Evolutionary conservation across 371 early-diverging fungal species (phyloP), one percentile per base, ranked within the genome.

Genomic region (Mucor lusitanicus): DNA sequence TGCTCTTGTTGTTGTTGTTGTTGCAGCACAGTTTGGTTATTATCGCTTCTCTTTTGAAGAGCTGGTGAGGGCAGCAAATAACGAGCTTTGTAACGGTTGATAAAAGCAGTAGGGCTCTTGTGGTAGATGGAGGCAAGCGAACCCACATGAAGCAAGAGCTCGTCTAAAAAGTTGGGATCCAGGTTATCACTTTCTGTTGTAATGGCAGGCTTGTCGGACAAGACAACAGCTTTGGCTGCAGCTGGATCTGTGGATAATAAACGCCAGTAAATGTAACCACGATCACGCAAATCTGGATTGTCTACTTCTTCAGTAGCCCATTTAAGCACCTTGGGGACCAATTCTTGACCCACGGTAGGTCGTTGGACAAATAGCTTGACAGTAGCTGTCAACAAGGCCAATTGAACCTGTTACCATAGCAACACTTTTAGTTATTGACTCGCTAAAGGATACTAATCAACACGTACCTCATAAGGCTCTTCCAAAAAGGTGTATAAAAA

Each of bases 261-360:
- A 39, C 99, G 85, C 98, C 99, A 98, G 78, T 99, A 99, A 61
- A 99, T 93, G 71, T 93, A 98, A 9, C 96, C 99, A 44, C 99
- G 90, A 75, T 99, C 99, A 58, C 99, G 90, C 58, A 98, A 87
- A 77, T 98, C 98, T 6, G 99, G 97, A 78, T 97, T 97, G 65
- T 96, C 98, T 13, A 88, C 88, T 35, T 91, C 91, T 69, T 97
- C 94, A 12, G 98, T 97, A 1, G 97, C 97, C 78, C 88, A 90
- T 77, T 95, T 94, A 32, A 99, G 84, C 15, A 98, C 90, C 70
- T 92, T 87, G 57, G 94, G 95, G 5, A 98, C 96, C 46, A 96
- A 71, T 32, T 93, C 92, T 82, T 97, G 95, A 11, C 93, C 93
- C 21, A 88, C 89, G 7, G 91, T 90, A 3, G 97, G 97, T 63